Percentiles rank a stretch among this genome's conserved stretches.
Evolutionary conservation across 176 grass and related monocot genomes (phyloP).

Genomic region (Microstegium vimineum): DNA sequence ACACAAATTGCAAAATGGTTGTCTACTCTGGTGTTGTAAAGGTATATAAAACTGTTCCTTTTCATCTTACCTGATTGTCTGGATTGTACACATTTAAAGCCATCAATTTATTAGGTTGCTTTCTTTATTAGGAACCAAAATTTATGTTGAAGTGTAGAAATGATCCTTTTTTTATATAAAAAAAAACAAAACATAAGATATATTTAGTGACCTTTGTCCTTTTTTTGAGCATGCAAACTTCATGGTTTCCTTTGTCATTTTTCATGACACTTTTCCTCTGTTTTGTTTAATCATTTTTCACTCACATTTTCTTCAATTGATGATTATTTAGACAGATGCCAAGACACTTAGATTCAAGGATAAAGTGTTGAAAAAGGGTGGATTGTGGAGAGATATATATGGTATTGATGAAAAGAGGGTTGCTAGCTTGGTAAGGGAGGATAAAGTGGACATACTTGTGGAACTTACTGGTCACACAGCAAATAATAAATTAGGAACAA

Average conservation of each 20-base stretch:
- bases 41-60: slow-evolving; percentile 49
- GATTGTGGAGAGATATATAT: slow-evolving; percentile 95
- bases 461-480: slow-evolving; percentile 98
- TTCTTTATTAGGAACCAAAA: slow-evolving; percentile 12
- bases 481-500: slow-evolving; percentile 93
- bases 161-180: neutral
- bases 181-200: slow-evolving; percentile 7
- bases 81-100: neutral
- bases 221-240: neutral
- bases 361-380: slow-evolving; percentile 89
- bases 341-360: slow-evolving; percentile 96
- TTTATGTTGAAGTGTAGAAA: neutral
- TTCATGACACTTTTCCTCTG: slow-evolving; percentile 1
- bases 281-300: neutral
- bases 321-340: slow-evolving; percentile 87
- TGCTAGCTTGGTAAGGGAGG: slow-evolving; percentile 86
- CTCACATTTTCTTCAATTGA: slow-evolving; percentile 27
- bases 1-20: slow-evolving; percentile 78
- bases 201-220: neutral
- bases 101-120: neutral
- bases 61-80: slow-evolving; percentile 2
- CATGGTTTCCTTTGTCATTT: neutral
- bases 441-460: slow-evolving; percentile 98
- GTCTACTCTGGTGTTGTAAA: slow-evolving; percentile 97
- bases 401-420: slow-evolving; percentile 92